phyloP scores from a whole-genome alignment of 805 yeast genomes.

The Blastobotrys americana region DNA sequence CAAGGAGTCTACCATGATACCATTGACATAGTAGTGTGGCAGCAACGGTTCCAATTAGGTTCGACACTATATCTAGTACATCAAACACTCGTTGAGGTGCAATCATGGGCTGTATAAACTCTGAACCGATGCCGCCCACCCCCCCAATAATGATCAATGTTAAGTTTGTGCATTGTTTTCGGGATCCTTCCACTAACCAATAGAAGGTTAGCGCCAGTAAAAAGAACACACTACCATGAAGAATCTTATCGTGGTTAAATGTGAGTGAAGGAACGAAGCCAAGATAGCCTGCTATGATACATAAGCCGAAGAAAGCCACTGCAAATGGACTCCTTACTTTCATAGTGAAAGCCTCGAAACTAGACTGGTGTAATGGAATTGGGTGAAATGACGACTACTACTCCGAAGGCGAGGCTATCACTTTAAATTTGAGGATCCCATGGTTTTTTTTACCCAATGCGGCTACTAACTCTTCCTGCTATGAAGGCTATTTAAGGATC shows the following conservation, averaged over 20 bases:
- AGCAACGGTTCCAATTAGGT: slow-evolving; percentile 30
- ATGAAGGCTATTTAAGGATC: too few species aligned
- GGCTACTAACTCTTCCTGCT: too few species aligned
- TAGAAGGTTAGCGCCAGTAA: slow-evolving; percentile 33
- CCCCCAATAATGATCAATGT: slow-evolving; percentile 31
- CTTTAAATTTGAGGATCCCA: too few species aligned
- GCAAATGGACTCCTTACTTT: slow-evolving; percentile 20
- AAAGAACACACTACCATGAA: slow-evolving; percentile 34
- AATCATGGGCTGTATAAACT: slow-evolving; percentile 27
- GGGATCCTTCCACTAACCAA: slow-evolving; percentile 36
- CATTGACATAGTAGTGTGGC: slow-evolving; percentile 28
- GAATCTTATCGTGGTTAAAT: slow-evolving; percentile 31
- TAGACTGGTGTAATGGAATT: too few species aligned
- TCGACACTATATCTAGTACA: slow-evolving; percentile 31
- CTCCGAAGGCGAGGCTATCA: too few species aligned
- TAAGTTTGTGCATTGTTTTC: slow-evolving; percentile 31
- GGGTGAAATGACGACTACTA: too few species aligned
- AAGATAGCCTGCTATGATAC: slow-evolving; percentile 18
- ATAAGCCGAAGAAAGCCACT: slow-evolving; percentile 17
- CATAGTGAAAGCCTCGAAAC: too few species aligned
- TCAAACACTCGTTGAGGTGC: slow-evolving; percentile 32
- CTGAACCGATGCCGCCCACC: slow-evolving; percentile 36
- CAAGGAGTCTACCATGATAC: slow-evolving; percentile 31
- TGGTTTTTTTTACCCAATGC: too few species aligned
- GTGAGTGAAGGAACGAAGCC: slow-evolving; percentile 30